Base-by-base conservation (phyloP, 148 eudicot genomes). In the Rhododendron kiyosumense region DNA sequence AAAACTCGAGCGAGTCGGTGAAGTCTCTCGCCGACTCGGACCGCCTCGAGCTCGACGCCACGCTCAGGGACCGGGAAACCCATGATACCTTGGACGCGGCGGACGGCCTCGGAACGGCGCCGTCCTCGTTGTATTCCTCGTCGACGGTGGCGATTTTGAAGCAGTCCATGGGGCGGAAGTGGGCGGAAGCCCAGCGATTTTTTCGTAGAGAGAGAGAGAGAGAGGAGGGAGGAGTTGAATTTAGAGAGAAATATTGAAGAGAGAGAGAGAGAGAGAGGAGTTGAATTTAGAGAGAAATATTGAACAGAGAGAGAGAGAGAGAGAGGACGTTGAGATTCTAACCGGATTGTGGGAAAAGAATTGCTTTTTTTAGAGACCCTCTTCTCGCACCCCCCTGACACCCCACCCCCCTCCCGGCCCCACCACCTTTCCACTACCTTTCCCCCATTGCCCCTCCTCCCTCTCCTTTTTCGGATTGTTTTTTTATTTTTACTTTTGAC, bases 51-150 rank as follows among this genome's bases (percentile, higher is more conserved):
- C 86, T 85, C 32, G 93, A 91, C 1, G 94, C 92, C 18, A 94
- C 87, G 86, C 96, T 93, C 26, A 94, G 86, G 0, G 98, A 96
- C 41, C 98, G 93, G 0, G 94, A 26, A 1, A 67, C 96, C 98
- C 98, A 96, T 0, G 98, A 94, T 1, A 93, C 89, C 86, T 7
- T 75, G 12, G 48, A 75, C 78, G 74, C 34, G 28, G 74, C 17
- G 15, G 76, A 32, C 76, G 20, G 10, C 48, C 79, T 20, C 24
- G 79, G 20, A 18, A 36, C 79, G 48, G 22, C 46, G 79, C 24
- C 45, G 48, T 38, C 79, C 4, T 7, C 24, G 0, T 75, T 48
- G 14, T 38, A 46, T 4, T 18, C 79, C 10, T 75, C 79, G 24
- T 75, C 46, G 3, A 17, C 26, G 46, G 20, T 36, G 79, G 46